These are phyloP conservation scores for Russula sp. DNA, from an alignment of 768 basidiomycete species.

Conservation along the genomic window DNA sequence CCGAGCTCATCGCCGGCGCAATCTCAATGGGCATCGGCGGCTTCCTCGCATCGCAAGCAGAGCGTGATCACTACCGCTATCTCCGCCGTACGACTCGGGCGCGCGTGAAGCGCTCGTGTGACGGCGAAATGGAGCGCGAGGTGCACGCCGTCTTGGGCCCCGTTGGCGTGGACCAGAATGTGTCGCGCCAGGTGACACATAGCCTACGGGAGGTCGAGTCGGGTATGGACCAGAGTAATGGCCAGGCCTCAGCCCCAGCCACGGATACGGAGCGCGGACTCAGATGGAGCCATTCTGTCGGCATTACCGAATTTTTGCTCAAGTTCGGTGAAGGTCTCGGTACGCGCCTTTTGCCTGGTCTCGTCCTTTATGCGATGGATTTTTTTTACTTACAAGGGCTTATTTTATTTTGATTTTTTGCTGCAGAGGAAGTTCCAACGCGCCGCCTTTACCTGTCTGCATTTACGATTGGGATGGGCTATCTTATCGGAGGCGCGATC, in stretches of 20 bases:
- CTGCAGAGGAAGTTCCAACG: slow-evolving; percentile 81
- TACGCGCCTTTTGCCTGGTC: slow-evolving; percentile 39
- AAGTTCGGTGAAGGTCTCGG: slow-evolving; percentile 95
- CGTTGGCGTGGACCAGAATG: slow-evolving; percentile 81
- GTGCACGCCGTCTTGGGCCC: slow-evolving; percentile 85
- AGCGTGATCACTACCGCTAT: slow-evolving; percentile 92
- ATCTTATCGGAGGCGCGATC: slow-evolving; percentile 89
- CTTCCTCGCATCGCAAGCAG: slow-evolving; percentile 94
- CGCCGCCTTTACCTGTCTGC: slow-evolving; percentile 85
- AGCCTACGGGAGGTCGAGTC: slow-evolving; percentile 68
- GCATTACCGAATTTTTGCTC: slow-evolving; percentile 88
- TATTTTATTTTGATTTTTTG: not conserved
- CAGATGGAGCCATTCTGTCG: slow-evolving; percentile 74
- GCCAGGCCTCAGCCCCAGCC: not conserved
- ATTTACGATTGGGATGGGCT: slow-evolving; percentile 92
- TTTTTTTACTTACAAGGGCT: too few species aligned
- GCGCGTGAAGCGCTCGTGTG: slow-evolving; percentile 85
- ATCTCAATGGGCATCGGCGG: slow-evolving; percentile 99
- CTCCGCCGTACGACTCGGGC: slow-evolving; percentile 68
- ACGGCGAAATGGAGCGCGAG: slow-evolving; percentile 95
- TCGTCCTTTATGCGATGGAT: not conserved
- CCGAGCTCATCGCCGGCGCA: slow-evolving; percentile 94
- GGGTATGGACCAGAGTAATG: not conserved
- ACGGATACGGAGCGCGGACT: slow-evolving; percentile 55
- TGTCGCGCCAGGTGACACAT: slow-evolving; percentile 75